Base-by-base conservation (phyloP, 176 grass and related monocot species). In the Rhynchospora breviuscula region DNA sequence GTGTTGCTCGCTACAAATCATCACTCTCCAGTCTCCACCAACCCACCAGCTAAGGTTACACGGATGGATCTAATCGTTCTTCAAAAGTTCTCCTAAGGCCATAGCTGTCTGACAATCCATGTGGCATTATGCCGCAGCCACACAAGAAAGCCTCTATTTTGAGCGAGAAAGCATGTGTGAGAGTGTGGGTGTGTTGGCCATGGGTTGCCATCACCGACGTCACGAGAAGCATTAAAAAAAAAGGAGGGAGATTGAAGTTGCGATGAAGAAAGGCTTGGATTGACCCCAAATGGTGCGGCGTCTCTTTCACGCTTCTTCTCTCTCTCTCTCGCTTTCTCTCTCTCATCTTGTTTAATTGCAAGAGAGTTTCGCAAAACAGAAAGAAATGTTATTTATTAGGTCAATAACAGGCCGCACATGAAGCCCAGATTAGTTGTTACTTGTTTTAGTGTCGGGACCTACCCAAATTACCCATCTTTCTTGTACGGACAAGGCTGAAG, bases 201-300 rank as follows among this genome's bases (percentile, higher is more conserved):
- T 14, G 67, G 25, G 48, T 85, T 85, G 83, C 83, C 64, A 85
- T 85, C 83, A 77, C 46, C 52, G 52, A 85, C 83, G 81, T 72
- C 44, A 84, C 49, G 11, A 64, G 1, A 67, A 59, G 47, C 63
- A 84, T 72, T 84, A 79, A 87, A 85, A 81, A 29, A 29, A 73
- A 83, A 83, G 51, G 79, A 70, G 40, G 68, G 46, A 64, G 10
- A 68, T 48, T 70, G 56, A 76, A 73, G 52, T 53, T 63, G 26
- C 3, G 26, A 35, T 69, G 72, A 83, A 59, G 65, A 81, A 70
- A 68, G 90, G 63, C 7, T 22, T 60, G 85, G 33, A 40, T 75
- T 23, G 35, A 43, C 33, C 74, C 73, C 84, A 90, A 86, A 87
- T 93, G 88, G 91, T 63, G 63, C 74, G 72, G 53, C 83, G 75